Evolutionary conservation across 2,329 filamentous ascomycete genomes (phyloP), one percentile per base, ranked within the genome.

Genomic region (Trichoderma atroviride): DNA sequence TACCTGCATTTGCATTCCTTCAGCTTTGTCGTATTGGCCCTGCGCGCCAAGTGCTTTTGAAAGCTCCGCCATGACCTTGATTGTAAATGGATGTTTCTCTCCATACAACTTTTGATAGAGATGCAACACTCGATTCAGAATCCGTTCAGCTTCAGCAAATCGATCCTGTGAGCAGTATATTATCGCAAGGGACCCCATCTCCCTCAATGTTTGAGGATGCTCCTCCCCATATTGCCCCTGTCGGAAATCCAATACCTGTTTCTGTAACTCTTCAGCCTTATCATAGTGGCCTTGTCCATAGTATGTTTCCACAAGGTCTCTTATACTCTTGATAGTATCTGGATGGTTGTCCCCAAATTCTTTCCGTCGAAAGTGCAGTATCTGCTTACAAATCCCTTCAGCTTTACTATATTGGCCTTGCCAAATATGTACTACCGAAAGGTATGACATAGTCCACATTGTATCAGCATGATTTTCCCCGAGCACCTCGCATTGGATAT

Each of bases 61-160:
- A 47, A 47, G 43, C 0, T 22, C 5, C 7, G 7, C 43, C 7
- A 6, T 22, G 1, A 0, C 10, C 7, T 0, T n/a, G 0, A 47
- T 22, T 9, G 19, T 47, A 9, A 2, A 3, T 4, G 43, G 43
- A 47, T 47, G 43, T 0, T 22, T 47, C 19, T n/a, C n/a, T 47
- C 19, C 16, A 9, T 22, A 9, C 43, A 47, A 6, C 19, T 22
- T 7, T 47, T 10, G 16, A 1, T 10, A 7, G 19, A 22, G 16
- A 9, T 22, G 0, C 1, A 63, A 0, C 2, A 22, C 40, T 16
- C 53, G 7, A 2, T 7, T 24, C 1, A 4, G 6, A 3, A 55
- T 11, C 16, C 16, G n/a, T n/a, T 37, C 61, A 29, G 61, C 61
- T 43, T 65, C 61, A n/a, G 11, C 6, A 3, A 4, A 19, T 19